phyloP scores from a whole-genome alignment of 106 monocot genomes.

The Iris macrosiphon region DNA sequence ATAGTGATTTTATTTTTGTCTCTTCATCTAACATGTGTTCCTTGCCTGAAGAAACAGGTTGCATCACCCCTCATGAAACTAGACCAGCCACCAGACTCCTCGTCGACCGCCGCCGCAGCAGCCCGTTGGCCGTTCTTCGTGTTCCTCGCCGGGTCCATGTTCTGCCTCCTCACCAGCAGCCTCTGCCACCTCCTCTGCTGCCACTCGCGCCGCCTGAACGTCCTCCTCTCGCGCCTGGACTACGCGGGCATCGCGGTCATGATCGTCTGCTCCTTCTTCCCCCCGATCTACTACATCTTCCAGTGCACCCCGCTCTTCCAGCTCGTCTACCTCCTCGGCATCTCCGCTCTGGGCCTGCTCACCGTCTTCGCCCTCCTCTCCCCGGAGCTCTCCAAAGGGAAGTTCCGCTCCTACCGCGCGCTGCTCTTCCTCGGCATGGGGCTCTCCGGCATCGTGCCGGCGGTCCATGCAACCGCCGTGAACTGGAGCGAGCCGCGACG shows the following conservation, averaged over 20 bases:
- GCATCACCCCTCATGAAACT: slow-evolving; percentile 15
- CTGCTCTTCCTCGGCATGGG: slow-evolving; percentile 64
- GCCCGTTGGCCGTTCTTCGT: slow-evolving; percentile 89
- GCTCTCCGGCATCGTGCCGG: slow-evolving; percentile 68
- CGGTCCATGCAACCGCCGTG: slow-evolving; percentile 50
- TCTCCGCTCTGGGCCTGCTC: slow-evolving; percentile 54
- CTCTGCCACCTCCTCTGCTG: slow-evolving; percentile 95
- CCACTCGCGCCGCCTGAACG: slow-evolving; percentile 69
- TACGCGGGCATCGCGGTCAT: slow-evolving; percentile 94
- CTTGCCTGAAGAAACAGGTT: slow-evolving; percentile 3
- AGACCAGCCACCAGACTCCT: neutral
- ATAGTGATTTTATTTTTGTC: too few relatives aligned
- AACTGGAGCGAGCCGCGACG: slow-evolving; percentile 66
- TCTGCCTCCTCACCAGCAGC: slow-evolving; percentile 75
- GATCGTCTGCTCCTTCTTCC: slow-evolving; percentile 97
- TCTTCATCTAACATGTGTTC: too few relatives aligned
- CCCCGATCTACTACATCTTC: slow-evolving; percentile 95
- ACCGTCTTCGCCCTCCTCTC: slow-evolving; percentile 35
- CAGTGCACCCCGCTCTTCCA: too few relatives aligned
- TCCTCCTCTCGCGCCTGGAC: slow-evolving; percentile 78
- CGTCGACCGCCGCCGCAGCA: neutral
- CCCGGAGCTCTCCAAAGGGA: slow-evolving; percentile 36
- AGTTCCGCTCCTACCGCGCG: slow-evolving; percentile 55
- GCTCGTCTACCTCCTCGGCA: slow-evolving; percentile 59
- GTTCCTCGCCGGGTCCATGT: slow-evolving; percentile 78